A percentile compares a stretch with the other conserved stretches of the same genome.
Conservation (phyloP, 1,284 basidiomycete species). For the Fomes fomentarius region DNA sequence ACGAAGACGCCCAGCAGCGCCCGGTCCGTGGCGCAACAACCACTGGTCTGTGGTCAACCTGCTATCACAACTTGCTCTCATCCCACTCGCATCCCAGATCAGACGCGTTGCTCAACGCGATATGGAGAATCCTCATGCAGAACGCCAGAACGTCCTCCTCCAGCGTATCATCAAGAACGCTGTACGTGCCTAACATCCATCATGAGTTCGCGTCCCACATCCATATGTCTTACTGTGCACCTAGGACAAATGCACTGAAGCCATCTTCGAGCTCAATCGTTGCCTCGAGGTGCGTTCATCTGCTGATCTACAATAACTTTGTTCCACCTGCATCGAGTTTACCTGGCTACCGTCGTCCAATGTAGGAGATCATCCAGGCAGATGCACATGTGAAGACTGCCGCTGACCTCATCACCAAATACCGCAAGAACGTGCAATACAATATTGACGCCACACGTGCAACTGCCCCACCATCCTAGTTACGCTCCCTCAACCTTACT, state of each 20-base stretch:
- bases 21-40: no score
- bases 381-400: slow-evolving; percentile 75
- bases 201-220: not conserved
- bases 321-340: no score
- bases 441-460: slow-evolving; percentile 70
- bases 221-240: not conserved
- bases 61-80: no score
- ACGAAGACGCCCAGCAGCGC: no score
- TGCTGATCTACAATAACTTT: not conserved
- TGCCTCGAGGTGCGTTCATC: slow-evolving; percentile 64
- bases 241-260: slow-evolving; percentile 82
- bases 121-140: slow-evolving; percentile 93
- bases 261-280: slow-evolving; percentile 80
- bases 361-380: slow-evolving; percentile 74
- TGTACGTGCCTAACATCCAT: slow-evolving; percentile 50
- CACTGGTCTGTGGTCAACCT: no score
- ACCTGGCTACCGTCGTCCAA: no score
- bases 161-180: slow-evolving; percentile 91
- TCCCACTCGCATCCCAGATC: no score
- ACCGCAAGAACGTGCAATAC: slow-evolving; percentile 85
- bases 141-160: slow-evolving; percentile 86
- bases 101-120: no score
- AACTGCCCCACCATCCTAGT: slow-evolving; percentile 5
- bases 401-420: slow-evolving; percentile 79
- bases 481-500: no score